Percentiles rank a stretch among this genome's conserved stretches.
Evolutionary conservation across 192 early-diverging fungal genomes (phyloP).

Genomic region (Backusella liffmaniae): DNA sequence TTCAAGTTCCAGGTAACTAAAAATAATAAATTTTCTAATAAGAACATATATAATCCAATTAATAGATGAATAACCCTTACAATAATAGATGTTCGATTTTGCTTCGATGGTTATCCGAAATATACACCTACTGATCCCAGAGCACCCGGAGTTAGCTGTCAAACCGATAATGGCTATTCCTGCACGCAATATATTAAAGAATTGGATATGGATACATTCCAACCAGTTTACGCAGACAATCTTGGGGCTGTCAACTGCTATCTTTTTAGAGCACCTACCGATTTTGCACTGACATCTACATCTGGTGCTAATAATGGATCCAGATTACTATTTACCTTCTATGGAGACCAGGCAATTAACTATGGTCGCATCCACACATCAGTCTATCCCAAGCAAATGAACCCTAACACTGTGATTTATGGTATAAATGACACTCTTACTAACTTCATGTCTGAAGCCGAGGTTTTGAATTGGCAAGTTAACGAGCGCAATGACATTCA

Average conservation of each 20-base stretch:
- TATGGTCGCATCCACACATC: slow-evolving; percentile 33
- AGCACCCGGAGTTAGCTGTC: slow-evolving; percentile 26
- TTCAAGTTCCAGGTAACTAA: slow-evolving; percentile 22
- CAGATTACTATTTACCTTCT: slow-evolving; percentile 26
- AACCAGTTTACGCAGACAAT: slow-evolving; percentile 27
- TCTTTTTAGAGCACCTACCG: slow-evolving; percentile 19
- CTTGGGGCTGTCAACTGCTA: slow-evolving; percentile 29
- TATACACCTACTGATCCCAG: slow-evolving; percentile 8
- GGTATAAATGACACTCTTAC: slow-evolving; percentile 11
- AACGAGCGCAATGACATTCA: slow-evolving; percentile 33
- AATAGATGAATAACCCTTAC: not conserved
- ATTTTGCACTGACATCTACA: slow-evolving; percentile 26
- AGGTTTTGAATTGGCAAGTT: slow-evolving; percentile 26
- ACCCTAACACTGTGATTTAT: slow-evolving; percentile 27
- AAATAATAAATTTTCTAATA: not conserved
- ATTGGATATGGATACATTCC: slow-evolving; percentile 25
- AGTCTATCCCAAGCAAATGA: slow-evolving; percentile 31
- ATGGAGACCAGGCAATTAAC: slow-evolving; percentile 19
- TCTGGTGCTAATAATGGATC: slow-evolving; percentile 36
- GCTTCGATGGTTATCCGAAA: slow-evolving; percentile 32
- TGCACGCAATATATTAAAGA: slow-evolving; percentile 18
- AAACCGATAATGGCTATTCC: slow-evolving; percentile 22
- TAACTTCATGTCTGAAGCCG: slow-evolving; percentile 2
- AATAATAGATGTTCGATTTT: slow-evolving; percentile 32
- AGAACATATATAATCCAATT: not conserved